A percentile compares a stretch with the other conserved stretches of the same genome.
These are phyloP conservation scores for Planoprotostelium fungivorum DNA, from an alignment of 78 protist genomes.

Conservation along the genomic window DNA sequence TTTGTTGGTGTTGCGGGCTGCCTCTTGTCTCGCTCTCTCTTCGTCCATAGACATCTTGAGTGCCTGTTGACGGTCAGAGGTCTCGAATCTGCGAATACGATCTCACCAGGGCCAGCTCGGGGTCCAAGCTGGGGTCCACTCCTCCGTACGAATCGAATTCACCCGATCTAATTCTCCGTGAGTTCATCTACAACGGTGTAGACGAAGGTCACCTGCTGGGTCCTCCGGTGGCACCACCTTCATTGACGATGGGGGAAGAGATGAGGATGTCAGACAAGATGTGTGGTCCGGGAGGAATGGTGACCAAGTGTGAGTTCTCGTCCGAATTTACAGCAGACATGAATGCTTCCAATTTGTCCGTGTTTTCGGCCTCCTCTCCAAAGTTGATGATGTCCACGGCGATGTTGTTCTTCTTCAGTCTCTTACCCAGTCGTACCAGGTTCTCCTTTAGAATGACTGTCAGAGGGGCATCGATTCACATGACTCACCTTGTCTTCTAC, in stretches of 20 bases:
- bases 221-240: conserved; percentile 12
- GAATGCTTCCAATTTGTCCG: conserved; percentile 81
- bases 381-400: conserved; percentile 88
- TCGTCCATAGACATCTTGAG: conserved; percentile 88
- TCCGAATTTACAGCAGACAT: conserved; percentile 80
- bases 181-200: conserved; percentile 34
- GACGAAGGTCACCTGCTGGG: conserved; percentile 4
- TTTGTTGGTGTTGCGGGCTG: conserved; percentile 43
- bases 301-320: conserved; percentile 77
- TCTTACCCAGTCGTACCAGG: conserved; percentile 75
- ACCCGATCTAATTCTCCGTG: conserved; percentile 46
- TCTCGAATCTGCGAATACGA: neutral
- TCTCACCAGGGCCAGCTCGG: conserved; percentile 76
- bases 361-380: conserved; percentile 80
- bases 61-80: conserved; percentile 17
- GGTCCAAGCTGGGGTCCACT: conserved; percentile 66
- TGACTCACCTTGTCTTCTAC: conserved; percentile 15
- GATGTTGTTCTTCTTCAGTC: conserved; percentile 84
- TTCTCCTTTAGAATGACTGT: conserved; percentile 10
- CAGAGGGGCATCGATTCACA: neutral
- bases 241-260: conserved; percentile 58
- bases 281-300: conserved; percentile 86
- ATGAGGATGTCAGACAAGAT: conserved; percentile 75
- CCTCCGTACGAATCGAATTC: conserved; percentile 16
- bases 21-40: conserved; percentile 79